phyloP scores from a whole-genome alignment of 352 stramenopile genomes.

The Phytophthora pini region DNA sequence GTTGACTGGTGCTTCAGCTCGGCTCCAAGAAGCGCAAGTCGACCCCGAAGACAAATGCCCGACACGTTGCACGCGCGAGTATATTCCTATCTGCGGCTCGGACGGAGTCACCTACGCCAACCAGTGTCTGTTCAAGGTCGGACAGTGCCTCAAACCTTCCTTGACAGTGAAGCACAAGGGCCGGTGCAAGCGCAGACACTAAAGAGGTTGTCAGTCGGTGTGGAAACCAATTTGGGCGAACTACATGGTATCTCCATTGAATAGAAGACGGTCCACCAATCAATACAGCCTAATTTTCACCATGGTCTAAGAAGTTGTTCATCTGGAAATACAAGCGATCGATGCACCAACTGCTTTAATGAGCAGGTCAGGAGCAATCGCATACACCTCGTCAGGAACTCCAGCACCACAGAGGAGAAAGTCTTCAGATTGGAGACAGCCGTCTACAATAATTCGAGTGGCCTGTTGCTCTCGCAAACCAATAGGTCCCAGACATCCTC shows the following conservation, averaged over 20 bases:
- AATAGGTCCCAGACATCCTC: constrained; percentile 68
- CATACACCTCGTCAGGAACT: constrained; percentile 52
- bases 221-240: background rate
- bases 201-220: too few species aligned
- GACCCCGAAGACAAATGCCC: constrained; percentile 15
- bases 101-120: constrained; percentile 14
- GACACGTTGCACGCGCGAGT: constrained; percentile 22
- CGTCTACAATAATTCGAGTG: constrained; percentile 66
- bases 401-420: constrained; percentile 64
- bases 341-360: constrained; percentile 14
- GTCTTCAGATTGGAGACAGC: constrained; percentile 24
- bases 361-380: constrained; percentile 38
- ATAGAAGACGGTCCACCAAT: background rate
- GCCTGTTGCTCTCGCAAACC: constrained; percentile 57
- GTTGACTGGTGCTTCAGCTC: constrained; percentile 1
- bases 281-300: background rate
- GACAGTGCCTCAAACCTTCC: background rate
- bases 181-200: background rate
- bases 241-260: background rate
- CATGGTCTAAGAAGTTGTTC: background rate
- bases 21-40: background rate
- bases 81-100: constrained; percentile 11
- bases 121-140: constrained; percentile 15
- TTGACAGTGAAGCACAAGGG: constrained; percentile 8
- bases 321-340: constrained; percentile 29